Conservation (phyloP, 768 basidiomycete genomes). For the Xerocomus brunneocitrinus region DNA sequence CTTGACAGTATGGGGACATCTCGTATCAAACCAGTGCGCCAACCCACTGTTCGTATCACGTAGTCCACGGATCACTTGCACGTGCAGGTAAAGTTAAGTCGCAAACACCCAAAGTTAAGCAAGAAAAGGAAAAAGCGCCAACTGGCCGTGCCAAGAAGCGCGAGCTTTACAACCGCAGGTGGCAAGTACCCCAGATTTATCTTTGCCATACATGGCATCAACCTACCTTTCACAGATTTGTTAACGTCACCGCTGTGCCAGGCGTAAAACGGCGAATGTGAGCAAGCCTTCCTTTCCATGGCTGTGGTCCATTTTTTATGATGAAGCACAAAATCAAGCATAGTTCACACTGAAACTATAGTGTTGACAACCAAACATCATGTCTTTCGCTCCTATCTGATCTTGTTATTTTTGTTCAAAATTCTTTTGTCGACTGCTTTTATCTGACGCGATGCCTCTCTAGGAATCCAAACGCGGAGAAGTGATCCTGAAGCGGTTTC, state of each 20-base stretch:
- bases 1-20: slow-evolving; percentile 56
- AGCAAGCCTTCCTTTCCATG: slow-evolving; percentile 46
- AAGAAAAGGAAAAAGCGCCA: slow-evolving; percentile 97
- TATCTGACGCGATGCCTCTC: slow-evolving; percentile 4
- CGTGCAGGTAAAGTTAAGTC: slow-evolving; percentile 99
- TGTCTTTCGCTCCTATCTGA: slow-evolving; percentile 99
- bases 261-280: slow-evolving; percentile 94
- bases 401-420: slow-evolving; percentile 4
- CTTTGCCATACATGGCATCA: neutral
- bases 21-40: neutral
- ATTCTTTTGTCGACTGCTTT: neutral
- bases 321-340: slow-evolving; percentile 52
- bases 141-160: slow-evolving; percentile 98
- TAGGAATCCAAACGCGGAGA: slow-evolving; percentile 18
- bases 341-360: slow-evolving; percentile 94
- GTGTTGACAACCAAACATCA: slow-evolving; percentile 85
- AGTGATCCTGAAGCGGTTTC: neutral
- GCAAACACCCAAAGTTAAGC: slow-evolving; percentile 93
- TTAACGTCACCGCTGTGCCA: slow-evolving; percentile 83
- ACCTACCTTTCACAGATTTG: slow-evolving; percentile 51
- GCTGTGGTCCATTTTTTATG: slow-evolving; percentile 1
- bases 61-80: slow-evolving; percentile 98
- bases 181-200: slow-evolving; percentile 40
- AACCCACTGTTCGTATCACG: neutral
- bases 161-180: slow-evolving; percentile 86